Conservation (phyloP, 2,329 filamentous ascomycete genomes). For the Shiraia bambusicola region DNA sequence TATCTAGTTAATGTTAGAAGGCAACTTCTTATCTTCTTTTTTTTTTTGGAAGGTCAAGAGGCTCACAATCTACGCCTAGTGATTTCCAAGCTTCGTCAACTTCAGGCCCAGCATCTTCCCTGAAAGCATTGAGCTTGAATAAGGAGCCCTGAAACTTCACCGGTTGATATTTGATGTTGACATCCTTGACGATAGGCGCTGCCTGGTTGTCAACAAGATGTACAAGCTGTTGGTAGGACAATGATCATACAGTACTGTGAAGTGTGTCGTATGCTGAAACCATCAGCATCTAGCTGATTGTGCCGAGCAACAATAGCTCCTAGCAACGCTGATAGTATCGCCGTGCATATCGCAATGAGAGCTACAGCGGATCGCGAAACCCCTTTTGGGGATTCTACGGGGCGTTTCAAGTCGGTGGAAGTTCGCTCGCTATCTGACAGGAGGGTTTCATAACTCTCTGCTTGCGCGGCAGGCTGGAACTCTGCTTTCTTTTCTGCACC, state of each 20-base stretch:
- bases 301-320: slow-evolving; percentile 24
- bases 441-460: slow-evolving; percentile 21
- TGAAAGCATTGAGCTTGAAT: slow-evolving; percentile 56
- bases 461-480: slow-evolving; percentile 12
- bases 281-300: slow-evolving; percentile 21
- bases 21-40: not conserved
- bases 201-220: not conserved
- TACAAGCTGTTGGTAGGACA: too few species aligned
- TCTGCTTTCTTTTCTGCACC: slow-evolving; percentile 16
- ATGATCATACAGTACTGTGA: slow-evolving; percentile 37
- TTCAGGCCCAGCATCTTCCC: slow-evolving; percentile 53
- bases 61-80: slow-evolving; percentile 54
- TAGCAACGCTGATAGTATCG: slow-evolving; percentile 20
- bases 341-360: slow-evolving; percentile 16
- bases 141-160: slow-evolving; percentile 60
- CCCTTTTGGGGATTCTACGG: slow-evolving; percentile 2
- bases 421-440: slow-evolving; percentile 18
- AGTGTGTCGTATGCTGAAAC: slow-evolving; percentile 31
- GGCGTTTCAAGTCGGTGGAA: slow-evolving; percentile 7
- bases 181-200: slow-evolving; percentile 43
- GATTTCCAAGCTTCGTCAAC: slow-evolving; percentile 61
- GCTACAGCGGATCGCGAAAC: slow-evolving; percentile 19
- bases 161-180: slow-evolving; percentile 45
- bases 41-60: not conserved
- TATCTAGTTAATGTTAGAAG: slow-evolving; percentile 14